A percentile compares a stretch with the other conserved stretches of the same genome.
These are phyloP conservation scores for Mortierella sp. DNA, from an alignment of 371 early-diverging fungal species.

Conservation along the genomic window DNA sequence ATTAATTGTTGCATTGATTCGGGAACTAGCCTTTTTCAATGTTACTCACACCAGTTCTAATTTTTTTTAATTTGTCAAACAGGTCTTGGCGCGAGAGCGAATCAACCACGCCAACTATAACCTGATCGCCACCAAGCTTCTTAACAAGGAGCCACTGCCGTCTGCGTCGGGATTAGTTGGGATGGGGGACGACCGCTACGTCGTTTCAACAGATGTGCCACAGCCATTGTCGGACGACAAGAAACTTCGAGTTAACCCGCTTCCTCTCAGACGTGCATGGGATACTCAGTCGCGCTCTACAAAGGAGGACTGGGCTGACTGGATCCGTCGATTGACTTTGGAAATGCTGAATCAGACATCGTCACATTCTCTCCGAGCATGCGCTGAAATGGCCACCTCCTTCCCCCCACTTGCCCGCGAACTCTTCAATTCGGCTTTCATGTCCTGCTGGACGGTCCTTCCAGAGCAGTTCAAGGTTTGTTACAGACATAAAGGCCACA, in stretches of 20 bases:
- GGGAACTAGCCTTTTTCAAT: too few species aligned
- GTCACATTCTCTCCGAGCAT: constrained; percentile 94
- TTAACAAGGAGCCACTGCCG: constrained; percentile 40
- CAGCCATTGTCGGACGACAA: constrained; percentile 54
- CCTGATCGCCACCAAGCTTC: constrained; percentile 34
- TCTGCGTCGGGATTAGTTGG: constrained; percentile 42
- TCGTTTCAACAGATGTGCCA: constrained; percentile 49
- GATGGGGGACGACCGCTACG: constrained; percentile 54
- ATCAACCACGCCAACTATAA: constrained; percentile 39
- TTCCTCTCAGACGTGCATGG: constrained; percentile 93
- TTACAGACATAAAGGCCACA: background rate
- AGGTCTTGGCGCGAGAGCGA: constrained; percentile 33
- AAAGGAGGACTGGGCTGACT: constrained; percentile 97
- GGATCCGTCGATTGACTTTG: constrained; percentile 92
- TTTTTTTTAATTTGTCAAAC: background rate
- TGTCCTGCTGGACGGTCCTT: constrained; percentile 97
- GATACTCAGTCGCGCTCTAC: constrained; percentile 91
- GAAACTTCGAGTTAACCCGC: constrained; percentile 90
- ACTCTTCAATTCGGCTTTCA: constrained; percentile 97
- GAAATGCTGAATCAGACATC: constrained; percentile 97
- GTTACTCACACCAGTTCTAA: background rate
- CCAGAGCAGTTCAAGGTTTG: constrained; percentile 85
- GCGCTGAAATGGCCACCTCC: constrained; percentile 84
- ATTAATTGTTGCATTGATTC: background rate
- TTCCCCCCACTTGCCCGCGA: constrained; percentile 91